These are phyloP conservation scores for Polygonum aviculare DNA, from an alignment of 148 eudicot species.

Conservation along the genomic window DNA sequence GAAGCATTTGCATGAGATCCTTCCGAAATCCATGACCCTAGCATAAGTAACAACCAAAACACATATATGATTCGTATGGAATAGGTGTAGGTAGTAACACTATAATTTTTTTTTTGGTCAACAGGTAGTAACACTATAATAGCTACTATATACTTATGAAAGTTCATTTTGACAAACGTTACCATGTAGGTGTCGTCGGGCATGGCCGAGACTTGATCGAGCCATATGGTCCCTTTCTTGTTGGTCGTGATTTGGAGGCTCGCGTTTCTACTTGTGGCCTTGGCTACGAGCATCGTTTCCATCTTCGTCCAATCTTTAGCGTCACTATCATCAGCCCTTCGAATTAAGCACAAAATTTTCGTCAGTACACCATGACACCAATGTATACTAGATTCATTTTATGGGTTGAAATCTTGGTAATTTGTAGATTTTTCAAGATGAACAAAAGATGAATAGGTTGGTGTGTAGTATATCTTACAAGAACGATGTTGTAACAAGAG, in stretches of 20 bases:
- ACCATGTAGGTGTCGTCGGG: slow-evolving; percentile 82
- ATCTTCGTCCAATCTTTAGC: slow-evolving; percentile 57
- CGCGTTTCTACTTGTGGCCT: slow-evolving; percentile 34
- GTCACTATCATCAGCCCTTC: slow-evolving; percentile 32
- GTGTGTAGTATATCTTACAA: slow-evolving; percentile 16
- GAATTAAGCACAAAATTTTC: not conserved
- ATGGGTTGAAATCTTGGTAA: not conserved
- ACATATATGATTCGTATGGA: not conserved
- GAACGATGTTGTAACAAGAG: slow-evolving; percentile 17
- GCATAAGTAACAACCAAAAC: not conserved
- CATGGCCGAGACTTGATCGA: slow-evolving; percentile 89
- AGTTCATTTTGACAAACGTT: not conserved
- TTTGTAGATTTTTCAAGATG: not conserved
- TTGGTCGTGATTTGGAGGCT: slow-evolving; percentile 65
- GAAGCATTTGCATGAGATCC: slow-evolving; percentile 74
- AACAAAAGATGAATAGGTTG: too few species aligned
- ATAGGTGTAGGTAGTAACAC: not conserved
- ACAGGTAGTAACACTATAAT: not conserved
- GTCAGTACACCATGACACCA: too few species aligned
- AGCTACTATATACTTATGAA: not conserved
- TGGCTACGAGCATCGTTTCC: slow-evolving; percentile 40
- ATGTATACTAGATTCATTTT: not conserved
- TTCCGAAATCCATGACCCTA: slow-evolving; percentile 93
- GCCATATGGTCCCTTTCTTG: slow-evolving; percentile 57
- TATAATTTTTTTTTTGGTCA: too few species aligned